Evolutionary conservation across 2,329 filamentous ascomycete genomes (phyloP).

Genomic region (Penicillium polonicum): DNA sequence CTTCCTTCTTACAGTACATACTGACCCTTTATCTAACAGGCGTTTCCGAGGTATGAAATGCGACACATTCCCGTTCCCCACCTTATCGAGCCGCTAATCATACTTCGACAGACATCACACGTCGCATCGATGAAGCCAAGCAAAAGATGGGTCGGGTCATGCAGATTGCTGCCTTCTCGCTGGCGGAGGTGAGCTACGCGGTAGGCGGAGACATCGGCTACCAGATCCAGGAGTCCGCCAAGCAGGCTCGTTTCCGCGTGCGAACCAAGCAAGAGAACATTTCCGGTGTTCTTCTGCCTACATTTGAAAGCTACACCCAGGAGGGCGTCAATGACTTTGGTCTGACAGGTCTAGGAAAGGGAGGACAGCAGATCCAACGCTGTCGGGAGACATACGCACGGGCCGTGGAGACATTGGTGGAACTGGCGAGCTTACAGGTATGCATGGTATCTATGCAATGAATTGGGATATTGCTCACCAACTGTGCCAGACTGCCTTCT

Average conservation of each 20-base stretch:
- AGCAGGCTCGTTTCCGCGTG: slow-evolving; percentile 86
- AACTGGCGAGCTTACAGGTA: slow-evolving; percentile 86
- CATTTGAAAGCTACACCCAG: slow-evolving; percentile 86
- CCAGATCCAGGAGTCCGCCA: slow-evolving; percentile 94
- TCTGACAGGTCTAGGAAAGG: slow-evolving; percentile 91
- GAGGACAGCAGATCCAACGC: slow-evolving; percentile 92
- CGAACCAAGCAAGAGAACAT: slow-evolving; percentile 98
- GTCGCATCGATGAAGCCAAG: slow-evolving; percentile 96
- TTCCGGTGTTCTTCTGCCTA: slow-evolving; percentile 88
- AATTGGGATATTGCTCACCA: slow-evolving; percentile 6
- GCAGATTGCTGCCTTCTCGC: slow-evolving; percentile 97
- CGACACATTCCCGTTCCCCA: slow-evolving; percentile 23
- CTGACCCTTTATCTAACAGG: slow-evolving; percentile 48
- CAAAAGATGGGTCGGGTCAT: slow-evolving; percentile 99
- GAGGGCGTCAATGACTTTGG: slow-evolving; percentile 95
- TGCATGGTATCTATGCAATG: slow-evolving; percentile 8
- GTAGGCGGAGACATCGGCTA: slow-evolving; percentile 94
- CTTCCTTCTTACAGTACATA: neutral
- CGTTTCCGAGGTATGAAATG: slow-evolving; percentile 74
- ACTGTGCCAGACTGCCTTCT: slow-evolving; percentile 74
- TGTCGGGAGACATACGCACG: slow-evolving; percentile 94
- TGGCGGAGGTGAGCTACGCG: slow-evolving; percentile 96
- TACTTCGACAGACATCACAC: slow-evolving; percentile 73
- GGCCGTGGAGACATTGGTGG: slow-evolving; percentile 92
- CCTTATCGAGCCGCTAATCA: slow-evolving; percentile 27